Conservation (phyloP, 2,329 filamentous ascomycete genomes). For the Ophidiomyces ophidiicola region DNA sequence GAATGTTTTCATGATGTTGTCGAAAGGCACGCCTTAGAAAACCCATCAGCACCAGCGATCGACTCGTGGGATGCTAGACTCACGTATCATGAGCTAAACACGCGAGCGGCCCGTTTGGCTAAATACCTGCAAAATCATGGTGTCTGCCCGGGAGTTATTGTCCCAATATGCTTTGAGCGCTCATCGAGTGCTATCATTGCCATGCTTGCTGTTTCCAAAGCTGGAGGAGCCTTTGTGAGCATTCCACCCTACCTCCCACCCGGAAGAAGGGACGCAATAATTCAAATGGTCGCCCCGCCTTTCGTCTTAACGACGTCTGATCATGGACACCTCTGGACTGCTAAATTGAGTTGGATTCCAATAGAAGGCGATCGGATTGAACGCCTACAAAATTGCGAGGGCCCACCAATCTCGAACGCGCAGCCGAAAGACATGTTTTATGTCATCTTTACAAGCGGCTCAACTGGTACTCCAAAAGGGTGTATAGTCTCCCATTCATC, state of each 20-base stretch:
- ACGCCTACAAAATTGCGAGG: background rate
- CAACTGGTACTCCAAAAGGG: constrained; percentile 42
- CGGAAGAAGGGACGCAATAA: background rate
- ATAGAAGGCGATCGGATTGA: constrained; percentile 1
- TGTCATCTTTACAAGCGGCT: constrained; percentile 43
- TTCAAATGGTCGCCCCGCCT: background rate
- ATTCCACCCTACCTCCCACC: constrained; percentile 16
- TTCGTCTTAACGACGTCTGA: constrained; percentile 1
- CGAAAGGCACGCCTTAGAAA: constrained; percentile 7
- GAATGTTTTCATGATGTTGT: constrained; percentile 16
- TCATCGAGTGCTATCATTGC: constrained; percentile 23
- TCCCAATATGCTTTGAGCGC: constrained; percentile 24
- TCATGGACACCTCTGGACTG: background rate
- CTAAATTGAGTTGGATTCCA: background rate
- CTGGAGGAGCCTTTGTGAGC: constrained; percentile 22
- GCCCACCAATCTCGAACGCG: background rate
- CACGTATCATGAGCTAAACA: constrained; percentile 21
- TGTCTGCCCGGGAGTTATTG: constrained; percentile 19
- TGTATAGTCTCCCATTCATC: constrained; percentile 47
- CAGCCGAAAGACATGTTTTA: constrained; percentile 32
- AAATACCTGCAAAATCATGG: constrained; percentile 23
- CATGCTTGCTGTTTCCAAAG: constrained; percentile 21
- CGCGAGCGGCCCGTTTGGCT: constrained; percentile 22
- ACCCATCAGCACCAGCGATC: constrained; percentile 16
- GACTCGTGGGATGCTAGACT: constrained; percentile 23